Evolutionary conservation across 805 yeast species (phyloP).

Genomic region (Scheffersomyces coipomensis): DNA sequence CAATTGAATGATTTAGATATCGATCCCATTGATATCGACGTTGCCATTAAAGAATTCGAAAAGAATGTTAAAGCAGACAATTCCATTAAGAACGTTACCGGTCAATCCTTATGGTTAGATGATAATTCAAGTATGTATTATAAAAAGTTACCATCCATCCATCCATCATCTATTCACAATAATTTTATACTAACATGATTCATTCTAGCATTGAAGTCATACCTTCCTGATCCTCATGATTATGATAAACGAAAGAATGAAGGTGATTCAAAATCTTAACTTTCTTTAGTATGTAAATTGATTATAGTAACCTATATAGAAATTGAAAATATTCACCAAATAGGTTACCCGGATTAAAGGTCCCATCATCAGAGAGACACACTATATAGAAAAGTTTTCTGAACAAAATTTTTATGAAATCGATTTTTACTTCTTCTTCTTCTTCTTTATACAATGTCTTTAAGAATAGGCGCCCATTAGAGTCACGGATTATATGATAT

Average conservation of each 20-base stretch:
- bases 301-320: not conserved
- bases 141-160: not conserved
- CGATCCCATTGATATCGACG: slow-evolving; percentile 56
- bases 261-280: slow-evolving; percentile 6
- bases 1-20: slow-evolving; percentile 57
- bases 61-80: slow-evolving; percentile 56
- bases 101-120: slow-evolving; percentile 58
- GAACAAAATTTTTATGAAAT: no score
- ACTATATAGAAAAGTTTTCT: no score
- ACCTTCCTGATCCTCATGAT: slow-evolving; percentile 60
- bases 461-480: slow-evolving; percentile 78
- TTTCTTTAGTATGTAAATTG: no score
- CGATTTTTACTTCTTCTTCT: slow-evolving; percentile 13
- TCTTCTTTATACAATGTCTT: slow-evolving; percentile 43
- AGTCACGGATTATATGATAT: slow-evolving; percentile 58
- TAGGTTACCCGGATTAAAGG: slow-evolving; percentile 21
- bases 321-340: no score
- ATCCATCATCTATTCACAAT: not conserved
- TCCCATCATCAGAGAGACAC: no score
- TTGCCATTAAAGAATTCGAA: slow-evolving; percentile 56
- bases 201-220: slow-evolving; percentile 37
- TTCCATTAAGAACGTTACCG: slow-evolving; percentile 53
- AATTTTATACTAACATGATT: slow-evolving; percentile 13
- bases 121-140: slow-evolving; percentile 41
- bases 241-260: slow-evolving; percentile 41